Evolutionary conservation across 1,284 basidiomycete genomes (phyloP).

Genomic region (Sanghuangporus weigelae): DNA sequence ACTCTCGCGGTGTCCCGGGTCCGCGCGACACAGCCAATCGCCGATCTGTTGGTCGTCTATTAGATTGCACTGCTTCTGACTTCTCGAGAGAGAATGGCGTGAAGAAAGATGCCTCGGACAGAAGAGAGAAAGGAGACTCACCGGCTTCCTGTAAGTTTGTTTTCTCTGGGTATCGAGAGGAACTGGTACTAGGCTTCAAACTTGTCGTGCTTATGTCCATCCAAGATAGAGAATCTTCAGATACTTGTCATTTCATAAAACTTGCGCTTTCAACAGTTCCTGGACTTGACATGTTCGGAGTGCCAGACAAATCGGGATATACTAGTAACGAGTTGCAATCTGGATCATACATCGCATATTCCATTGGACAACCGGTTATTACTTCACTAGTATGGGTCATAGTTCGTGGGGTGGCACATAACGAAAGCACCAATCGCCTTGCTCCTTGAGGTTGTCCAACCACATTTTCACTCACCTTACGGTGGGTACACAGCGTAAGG

Average conservation of each 20-base stretch:
- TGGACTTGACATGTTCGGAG: too few relatives aligned
- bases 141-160: neutral
- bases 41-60: neutral
- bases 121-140: neutral
- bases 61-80: neutral
- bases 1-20: neutral
- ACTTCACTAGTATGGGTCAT: neutral
- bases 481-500: neutral
- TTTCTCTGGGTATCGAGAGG: neutral
- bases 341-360: too few relatives aligned
- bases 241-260: too few relatives aligned
- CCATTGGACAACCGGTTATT: too few relatives aligned
- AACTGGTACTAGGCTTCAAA: neutral
- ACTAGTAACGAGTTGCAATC: too few relatives aligned
- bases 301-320: too few relatives aligned
- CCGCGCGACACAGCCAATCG: neutral
- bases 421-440: neutral
- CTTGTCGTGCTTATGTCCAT: neutral
- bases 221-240: neutral
- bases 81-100: neutral
- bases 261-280: too few relatives aligned
- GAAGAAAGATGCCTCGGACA: neutral
- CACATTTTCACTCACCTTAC: neutral
- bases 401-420: neutral
- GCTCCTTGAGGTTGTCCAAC: neutral